Conservation (phyloP, 75 land plant species). For the Selaginella moellendorffii region DNA sequence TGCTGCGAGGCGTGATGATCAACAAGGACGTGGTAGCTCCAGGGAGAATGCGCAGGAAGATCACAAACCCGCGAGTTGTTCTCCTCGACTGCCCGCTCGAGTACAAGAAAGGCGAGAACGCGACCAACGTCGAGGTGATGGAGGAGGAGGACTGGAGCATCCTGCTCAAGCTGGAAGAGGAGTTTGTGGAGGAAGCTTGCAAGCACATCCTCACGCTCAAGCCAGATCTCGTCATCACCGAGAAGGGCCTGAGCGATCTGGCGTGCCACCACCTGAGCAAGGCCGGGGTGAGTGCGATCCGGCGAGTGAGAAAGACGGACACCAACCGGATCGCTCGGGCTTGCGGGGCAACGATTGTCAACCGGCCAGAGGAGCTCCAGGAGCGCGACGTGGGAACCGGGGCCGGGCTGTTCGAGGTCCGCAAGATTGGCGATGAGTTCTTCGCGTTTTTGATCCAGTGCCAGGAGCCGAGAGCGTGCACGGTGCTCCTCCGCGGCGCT, state of each 20-base stretch:
- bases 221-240: conserved; percentile 87
- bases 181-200: conserved; percentile 66
- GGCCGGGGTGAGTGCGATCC: conserved; percentile 79
- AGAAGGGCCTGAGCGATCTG: conserved; percentile 85
- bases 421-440: conserved; percentile 90
- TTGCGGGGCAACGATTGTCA: conserved; percentile 84
- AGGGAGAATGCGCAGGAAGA: conserved; percentile 85
- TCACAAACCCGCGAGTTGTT: conserved; percentile 73
- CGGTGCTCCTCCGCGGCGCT: conserved; percentile 59
- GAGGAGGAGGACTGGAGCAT: conserved; percentile 82
- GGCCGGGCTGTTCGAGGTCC: conserved; percentile 90
- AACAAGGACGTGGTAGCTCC: conserved; percentile 95
- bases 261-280: conserved; percentile 80
- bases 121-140: conserved; percentile 83
- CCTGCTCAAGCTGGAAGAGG: conserved; percentile 84
- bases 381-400: conserved; percentile 90
- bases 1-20: conserved; percentile 86
- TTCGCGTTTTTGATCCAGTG: conserved; percentile 77
- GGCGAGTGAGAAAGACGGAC: conserved; percentile 81
- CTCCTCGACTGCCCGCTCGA: conserved; percentile 90
- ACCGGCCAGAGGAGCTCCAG: conserved; percentile 91
- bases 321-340: conserved; percentile 90
- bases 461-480: conserved; percentile 93
- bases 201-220: conserved; percentile 70
- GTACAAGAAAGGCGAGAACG: conserved; percentile 94